A percentile compares a stretch with the other conserved stretches of the same genome.
These are phyloP conservation scores for Spirogloea muscicola DNA, from an alignment of 139 green algal genomes.

Conservation along the genomic window DNA sequence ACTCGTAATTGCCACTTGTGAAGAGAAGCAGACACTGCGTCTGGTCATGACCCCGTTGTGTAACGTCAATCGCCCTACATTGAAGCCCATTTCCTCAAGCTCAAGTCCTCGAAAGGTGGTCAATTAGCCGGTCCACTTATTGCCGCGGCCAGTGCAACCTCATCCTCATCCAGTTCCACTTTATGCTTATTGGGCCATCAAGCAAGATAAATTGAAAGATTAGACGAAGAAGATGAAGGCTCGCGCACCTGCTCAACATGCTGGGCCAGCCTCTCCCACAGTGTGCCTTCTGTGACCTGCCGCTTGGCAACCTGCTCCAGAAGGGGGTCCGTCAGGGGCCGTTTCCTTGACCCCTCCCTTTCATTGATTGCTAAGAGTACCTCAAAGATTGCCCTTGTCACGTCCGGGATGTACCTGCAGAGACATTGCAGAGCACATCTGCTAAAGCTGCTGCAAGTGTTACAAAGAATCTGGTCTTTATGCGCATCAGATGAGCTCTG, in stretches of 20 bases:
- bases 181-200: too few species aligned
- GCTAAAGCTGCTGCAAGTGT: too few species aligned
- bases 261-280: conserved; percentile 68
- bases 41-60: not conserved
- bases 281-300: conserved; percentile 54
- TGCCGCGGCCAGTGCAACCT: too few species aligned
- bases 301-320: conserved; percentile 54
- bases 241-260: conserved; percentile 84
- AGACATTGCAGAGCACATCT: conserved; percentile 6
- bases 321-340: conserved; percentile 51
- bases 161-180: too few species aligned
- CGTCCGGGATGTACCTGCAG: conserved; percentile 83
- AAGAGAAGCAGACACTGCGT: not conserved
- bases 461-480: not conserved
- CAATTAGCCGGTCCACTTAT: too few species aligned
- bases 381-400: conserved; percentile 55
- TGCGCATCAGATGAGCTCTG: not conserved
- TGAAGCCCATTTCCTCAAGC: not conserved
- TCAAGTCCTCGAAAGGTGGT: not conserved
- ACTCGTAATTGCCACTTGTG: too few species aligned
- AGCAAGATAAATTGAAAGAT: too few species aligned
- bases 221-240: not conserved
- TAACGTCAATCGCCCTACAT: too few species aligned
- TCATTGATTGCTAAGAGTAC: conserved; percentile 58
- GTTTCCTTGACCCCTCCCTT: not conserved